Evolutionary conservation across 768 basidiomycete genomes (phyloP).

Genomic region (Tricholoma saponaceum): DNA sequence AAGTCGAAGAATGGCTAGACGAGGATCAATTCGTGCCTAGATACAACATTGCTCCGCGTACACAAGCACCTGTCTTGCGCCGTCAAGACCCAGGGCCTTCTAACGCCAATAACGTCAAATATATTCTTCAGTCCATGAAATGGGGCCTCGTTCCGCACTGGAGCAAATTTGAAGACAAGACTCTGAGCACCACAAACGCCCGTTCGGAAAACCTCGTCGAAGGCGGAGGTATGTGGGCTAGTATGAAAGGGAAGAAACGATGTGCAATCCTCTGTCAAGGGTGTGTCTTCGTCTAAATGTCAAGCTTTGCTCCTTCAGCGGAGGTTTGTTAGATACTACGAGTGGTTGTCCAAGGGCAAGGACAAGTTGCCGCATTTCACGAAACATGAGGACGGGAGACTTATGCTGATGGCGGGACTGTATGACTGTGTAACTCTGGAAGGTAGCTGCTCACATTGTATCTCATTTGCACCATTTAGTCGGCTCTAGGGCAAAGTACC

Average conservation of each 20-base stretch:
- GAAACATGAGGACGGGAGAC: slow-evolving; percentile 53
- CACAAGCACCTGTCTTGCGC: slow-evolving; percentile 72
- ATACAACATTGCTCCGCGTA: slow-evolving; percentile 83
- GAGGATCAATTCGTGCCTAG: slow-evolving; percentile 57
- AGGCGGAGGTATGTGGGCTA: slow-evolving; percentile 81
- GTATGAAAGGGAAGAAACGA: slow-evolving; percentile 75
- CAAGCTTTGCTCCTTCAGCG: neutral
- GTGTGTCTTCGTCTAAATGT: slow-evolving; percentile 11
- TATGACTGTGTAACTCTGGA: slow-evolving; percentile 74
- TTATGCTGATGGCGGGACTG: slow-evolving; percentile 87
- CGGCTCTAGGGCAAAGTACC: slow-evolving; percentile 41
- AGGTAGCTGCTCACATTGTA: slow-evolving; percentile 33
- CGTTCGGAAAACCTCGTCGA: slow-evolving; percentile 77
- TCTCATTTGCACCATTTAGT: neutral
- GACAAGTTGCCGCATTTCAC: slow-evolving; percentile 80
- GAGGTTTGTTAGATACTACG: slow-evolving; percentile 66
- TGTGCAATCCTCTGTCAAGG: slow-evolving; percentile 85
- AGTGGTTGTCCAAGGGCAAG: slow-evolving; percentile 87
- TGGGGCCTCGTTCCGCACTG: slow-evolving; percentile 91
- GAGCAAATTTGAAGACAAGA: slow-evolving; percentile 68
- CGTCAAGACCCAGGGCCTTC: slow-evolving; percentile 27
- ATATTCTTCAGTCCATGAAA: slow-evolving; percentile 77
- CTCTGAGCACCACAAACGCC: slow-evolving; percentile 86
- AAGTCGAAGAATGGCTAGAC: slow-evolving; percentile 56
- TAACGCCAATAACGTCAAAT: slow-evolving; percentile 7